Base-by-base conservation (phyloP, 1,284 basidiomycete species). In the Pseudozyma thailandica region DNA sequence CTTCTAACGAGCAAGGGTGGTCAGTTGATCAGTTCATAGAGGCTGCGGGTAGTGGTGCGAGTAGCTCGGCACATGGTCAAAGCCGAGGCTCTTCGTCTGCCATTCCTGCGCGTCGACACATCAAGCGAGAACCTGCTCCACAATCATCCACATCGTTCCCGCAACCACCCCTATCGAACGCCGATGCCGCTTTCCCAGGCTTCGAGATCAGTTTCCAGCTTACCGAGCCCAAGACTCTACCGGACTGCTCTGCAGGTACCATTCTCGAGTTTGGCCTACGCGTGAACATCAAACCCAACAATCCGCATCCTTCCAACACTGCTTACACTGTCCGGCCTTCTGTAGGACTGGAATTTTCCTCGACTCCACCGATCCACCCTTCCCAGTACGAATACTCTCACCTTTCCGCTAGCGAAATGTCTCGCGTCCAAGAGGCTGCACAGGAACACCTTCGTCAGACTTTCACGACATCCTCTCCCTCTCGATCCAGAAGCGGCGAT, bases 191-290 rank as follows among this genome's bases (percentile, higher is more conserved):
- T 18, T 6, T 43, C 26, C 43, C 56, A 21, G 57, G 52, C 18
- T 60, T 70, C 18, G 66, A 70, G n/a, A 54, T 70, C 47, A 70
- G 59, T 42, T 70, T 70, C 13, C 38, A 54, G 26, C 46, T 70
- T 12, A 31, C 28, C 15, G 43, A 59, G 30, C 66, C 66, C 2
- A 51, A 39, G 23, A 27, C 62, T 20, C 31, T 55, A 3, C 39
- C 55, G 15, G 35, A 50, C 26, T 16, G 28, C 13, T 26, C 38
- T 15, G 21, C 30, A 6, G 59, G 55, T 9, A 51, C 50, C 6
- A 26, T 70, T 23, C 15, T 70, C 23, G 66, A 70, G 25, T 55
- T 70, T 21, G 66, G 55, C 2, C 16, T 69, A 16, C 58, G 50
- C 5, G 50, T 69, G 7, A 31, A 31, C 9, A 48, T 65, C 52